Conservation (phyloP, 441 rosid genomes). For the Rhodomyrtus psidioides region DNA sequence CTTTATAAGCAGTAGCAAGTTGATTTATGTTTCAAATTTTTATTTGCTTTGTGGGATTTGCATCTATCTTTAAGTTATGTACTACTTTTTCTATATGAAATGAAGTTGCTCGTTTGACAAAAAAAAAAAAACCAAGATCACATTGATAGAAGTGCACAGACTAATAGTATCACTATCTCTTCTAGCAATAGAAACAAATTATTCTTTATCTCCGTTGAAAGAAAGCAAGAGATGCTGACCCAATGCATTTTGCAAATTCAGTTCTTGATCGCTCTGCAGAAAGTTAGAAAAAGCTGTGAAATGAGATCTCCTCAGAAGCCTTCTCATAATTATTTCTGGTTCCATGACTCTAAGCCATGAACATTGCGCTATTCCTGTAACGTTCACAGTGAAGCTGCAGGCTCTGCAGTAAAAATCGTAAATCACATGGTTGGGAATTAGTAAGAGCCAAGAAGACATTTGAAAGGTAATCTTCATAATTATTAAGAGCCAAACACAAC, state of each 20-base stretch:
- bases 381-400: not conserved
- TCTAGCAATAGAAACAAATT: too few relatives aligned
- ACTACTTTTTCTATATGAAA: too few relatives aligned
- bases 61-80: too few relatives aligned
- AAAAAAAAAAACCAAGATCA: too few relatives aligned
- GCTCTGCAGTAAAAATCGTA: not conserved
- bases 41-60: too few relatives aligned
- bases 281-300: not conserved
- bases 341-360: not conserved
- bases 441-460: not conserved
- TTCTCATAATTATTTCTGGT: not conserved
- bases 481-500: not conserved
- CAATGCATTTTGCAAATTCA: not conserved
- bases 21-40: too few relatives aligned
- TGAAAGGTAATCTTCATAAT: not conserved
- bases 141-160: too few relatives aligned
- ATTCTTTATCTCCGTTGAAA: not conserved
- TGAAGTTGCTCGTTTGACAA: too few relatives aligned
- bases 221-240: not conserved
- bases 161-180: too few relatives aligned
- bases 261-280: not conserved
- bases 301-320: not conserved
- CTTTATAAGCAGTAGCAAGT: too few relatives aligned
- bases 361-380: not conserved
- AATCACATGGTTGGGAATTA: not conserved